phyloP scores from a whole-genome alignment of 441 rosid species.

The Populus hybrid region DNA sequence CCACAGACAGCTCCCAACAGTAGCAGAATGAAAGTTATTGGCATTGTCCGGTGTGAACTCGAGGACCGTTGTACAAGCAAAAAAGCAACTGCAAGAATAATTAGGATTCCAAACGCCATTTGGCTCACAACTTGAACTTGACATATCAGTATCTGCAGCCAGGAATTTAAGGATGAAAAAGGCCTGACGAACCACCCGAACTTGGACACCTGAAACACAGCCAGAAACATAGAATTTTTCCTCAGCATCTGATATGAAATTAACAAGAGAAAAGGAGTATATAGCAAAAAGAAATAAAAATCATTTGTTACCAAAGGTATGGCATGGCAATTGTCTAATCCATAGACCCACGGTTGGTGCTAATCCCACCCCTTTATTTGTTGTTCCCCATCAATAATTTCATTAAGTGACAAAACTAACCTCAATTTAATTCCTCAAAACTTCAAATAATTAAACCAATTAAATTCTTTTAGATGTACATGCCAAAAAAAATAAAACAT shows the following conservation, averaged over 20 bases:
- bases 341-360: not conserved
- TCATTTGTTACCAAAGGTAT: not conserved
- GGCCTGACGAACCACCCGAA: slow-evolving; percentile 73
- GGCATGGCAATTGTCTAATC: not conserved
- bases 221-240: not conserved
- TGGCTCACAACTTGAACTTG: slow-evolving; percentile 56
- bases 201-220: slow-evolving; percentile 36
- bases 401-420: not conserved
- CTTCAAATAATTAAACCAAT: not conserved
- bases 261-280: not conserved
- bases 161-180: slow-evolving; percentile 51
- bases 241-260: not conserved
- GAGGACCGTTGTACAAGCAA: slow-evolving; percentile 63
- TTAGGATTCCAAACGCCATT: slow-evolving; percentile 57
- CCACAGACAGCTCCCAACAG: slow-evolving; percentile 75
- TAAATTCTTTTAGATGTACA: too few species aligned
- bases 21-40: slow-evolving; percentile 59
- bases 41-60: slow-evolving; percentile 61
- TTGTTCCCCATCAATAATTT: not conserved
- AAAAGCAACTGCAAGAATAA: slow-evolving; percentile 55
- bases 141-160: slow-evolving; percentile 46
- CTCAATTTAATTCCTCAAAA: not conserved
- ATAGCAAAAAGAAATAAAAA: not conserved
- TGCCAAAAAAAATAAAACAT: not conserved
- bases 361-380: not conserved